Evolutionary conservation across 108 stramenopile genomes (phyloP).

Genomic region (Nannochloropsis salina): DNA sequence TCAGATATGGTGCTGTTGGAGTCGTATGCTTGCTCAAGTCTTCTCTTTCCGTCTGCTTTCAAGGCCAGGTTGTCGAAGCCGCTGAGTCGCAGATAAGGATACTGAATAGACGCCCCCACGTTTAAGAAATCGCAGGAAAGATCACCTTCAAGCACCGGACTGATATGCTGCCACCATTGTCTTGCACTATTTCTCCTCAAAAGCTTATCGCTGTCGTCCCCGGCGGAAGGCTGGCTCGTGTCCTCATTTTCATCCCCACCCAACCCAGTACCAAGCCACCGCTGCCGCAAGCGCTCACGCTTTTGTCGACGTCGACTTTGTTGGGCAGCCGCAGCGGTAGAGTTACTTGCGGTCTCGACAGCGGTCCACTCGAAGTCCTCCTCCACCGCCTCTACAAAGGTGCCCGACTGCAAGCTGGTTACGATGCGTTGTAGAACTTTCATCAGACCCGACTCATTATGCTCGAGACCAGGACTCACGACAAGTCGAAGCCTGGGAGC

Average conservation of each 20-base stretch:
- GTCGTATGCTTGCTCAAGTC: not conserved
- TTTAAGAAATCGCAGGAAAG: not conserved
- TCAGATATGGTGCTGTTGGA: not conserved
- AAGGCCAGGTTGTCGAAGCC: not conserved
- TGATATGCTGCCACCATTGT: not conserved
- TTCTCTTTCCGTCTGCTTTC: not conserved
- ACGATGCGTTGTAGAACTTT: not conserved
- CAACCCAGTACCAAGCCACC: not conserved
- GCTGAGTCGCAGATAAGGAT: not conserved
- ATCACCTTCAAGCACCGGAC: not conserved
- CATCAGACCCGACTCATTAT: not conserved
- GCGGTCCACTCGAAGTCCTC: conserved; percentile 9
- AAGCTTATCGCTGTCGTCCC: not conserved
- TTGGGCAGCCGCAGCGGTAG: not conserved
- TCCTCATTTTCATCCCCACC: not conserved
- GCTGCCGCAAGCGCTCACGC: not conserved
- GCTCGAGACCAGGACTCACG: conserved; percentile 1
- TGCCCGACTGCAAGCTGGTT: not conserved
- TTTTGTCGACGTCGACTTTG: not conserved
- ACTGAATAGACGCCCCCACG: not conserved
- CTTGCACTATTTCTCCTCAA: not conserved
- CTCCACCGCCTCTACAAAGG: not conserved
- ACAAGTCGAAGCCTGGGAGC: not conserved
- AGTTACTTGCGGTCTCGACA: not conserved
- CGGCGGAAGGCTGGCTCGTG: not conserved